Evolutionary conservation across 73 alveolate species (phyloP).

Genomic region (Paramecium sonneborni): DNA sequence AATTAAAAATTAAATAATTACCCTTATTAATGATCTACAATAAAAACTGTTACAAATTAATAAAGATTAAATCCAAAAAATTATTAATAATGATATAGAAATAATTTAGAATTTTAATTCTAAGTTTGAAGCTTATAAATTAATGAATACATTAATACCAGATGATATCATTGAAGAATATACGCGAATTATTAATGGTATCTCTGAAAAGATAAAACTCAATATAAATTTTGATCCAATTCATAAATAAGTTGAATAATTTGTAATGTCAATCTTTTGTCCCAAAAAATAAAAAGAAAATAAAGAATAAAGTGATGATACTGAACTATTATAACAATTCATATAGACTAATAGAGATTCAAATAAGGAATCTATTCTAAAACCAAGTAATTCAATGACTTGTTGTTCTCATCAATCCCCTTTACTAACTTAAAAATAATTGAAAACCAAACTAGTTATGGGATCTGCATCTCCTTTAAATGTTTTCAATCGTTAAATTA

Average conservation of each 20-base stretch:
- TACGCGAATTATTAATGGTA: background rate
- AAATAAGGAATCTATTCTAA: background rate
- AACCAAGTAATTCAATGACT: background rate
- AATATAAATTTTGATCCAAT: background rate
- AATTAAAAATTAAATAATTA: background rate
- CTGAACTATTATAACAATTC: background rate
- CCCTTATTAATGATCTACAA: background rate
- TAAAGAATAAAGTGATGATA: background rate
- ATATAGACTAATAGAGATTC: background rate
- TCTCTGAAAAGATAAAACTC: background rate
- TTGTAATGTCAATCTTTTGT: background rate
- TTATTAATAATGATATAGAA: background rate
- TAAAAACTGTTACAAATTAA: background rate
- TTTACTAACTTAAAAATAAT: background rate
- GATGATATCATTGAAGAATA: background rate
- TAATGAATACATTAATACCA: background rate
- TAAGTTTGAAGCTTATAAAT: background rate
- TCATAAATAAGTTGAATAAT: background rate
- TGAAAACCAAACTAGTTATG: background rate
- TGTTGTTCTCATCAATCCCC: background rate
- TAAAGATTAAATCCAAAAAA: background rate
- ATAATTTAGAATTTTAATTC: background rate
- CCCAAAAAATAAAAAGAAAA: background rate
- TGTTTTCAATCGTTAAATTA: constrained; percentile 17
- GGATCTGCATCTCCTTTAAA: constrained; percentile 44